phyloP scores from a whole-genome alignment of 768 basidiomycete species.

The Psilocybe sp. region DNA sequence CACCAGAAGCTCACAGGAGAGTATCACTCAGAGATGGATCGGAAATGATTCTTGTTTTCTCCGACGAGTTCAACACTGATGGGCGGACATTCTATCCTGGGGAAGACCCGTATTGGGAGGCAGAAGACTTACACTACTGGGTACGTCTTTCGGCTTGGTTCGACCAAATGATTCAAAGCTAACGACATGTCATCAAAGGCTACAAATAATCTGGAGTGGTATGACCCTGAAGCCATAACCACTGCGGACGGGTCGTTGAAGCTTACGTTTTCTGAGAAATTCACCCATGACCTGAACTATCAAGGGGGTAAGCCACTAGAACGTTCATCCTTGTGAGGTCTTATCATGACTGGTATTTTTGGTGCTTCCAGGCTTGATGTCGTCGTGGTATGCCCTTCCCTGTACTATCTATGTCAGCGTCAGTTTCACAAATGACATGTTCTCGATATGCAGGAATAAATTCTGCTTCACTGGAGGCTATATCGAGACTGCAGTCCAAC shows the following conservation, averaged over 20 bases:
- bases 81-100: slow-evolving; percentile 79
- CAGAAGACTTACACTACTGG: slow-evolving; percentile 79
- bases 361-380: slow-evolving; percentile 49
- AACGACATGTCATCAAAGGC: slow-evolving; percentile 30
- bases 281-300: slow-evolving; percentile 71
- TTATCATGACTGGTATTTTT: slow-evolving; percentile 15
- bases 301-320: slow-evolving; percentile 55
- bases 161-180: background rate
- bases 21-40: slow-evolving; percentile 58
- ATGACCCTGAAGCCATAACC: slow-evolving; percentile 74
- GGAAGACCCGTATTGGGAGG: slow-evolving; percentile 86
- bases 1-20: slow-evolving; percentile 52
- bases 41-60: slow-evolving; percentile 61
- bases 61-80: slow-evolving; percentile 77
- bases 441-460: slow-evolving; percentile 63
- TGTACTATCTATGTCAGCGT: slow-evolving; percentile 38
- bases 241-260: slow-evolving; percentile 74
- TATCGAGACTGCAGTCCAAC: slow-evolving; percentile 59
- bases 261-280: slow-evolving; percentile 66
- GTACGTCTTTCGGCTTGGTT: slow-evolving; percentile 25
- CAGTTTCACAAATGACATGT: slow-evolving; percentile 1
- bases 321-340: slow-evolving; percentile 54
- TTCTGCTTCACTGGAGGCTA: slow-evolving; percentile 93
- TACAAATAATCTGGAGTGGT: slow-evolving; percentile 83
- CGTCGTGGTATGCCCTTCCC: slow-evolving; percentile 45